A percentile compares a stretch with the other conserved stretches of the same genome.
phyloP scores from a whole-genome alignment of 306 rosid genomes.

The Quercus berberidifolia region DNA sequence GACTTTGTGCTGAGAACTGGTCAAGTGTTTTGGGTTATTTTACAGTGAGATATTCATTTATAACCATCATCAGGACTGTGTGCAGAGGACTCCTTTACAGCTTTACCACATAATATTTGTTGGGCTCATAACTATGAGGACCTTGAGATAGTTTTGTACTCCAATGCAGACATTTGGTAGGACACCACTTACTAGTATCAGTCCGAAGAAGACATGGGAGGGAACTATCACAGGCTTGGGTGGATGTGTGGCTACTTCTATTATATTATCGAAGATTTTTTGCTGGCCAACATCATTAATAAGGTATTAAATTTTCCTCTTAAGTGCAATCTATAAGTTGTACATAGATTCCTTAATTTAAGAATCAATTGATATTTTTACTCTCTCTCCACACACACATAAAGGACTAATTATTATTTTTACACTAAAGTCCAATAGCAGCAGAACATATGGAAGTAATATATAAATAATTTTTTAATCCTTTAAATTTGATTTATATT shows the following conservation, averaged over 20 bases:
- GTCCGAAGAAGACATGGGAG: conserved; percentile 99
- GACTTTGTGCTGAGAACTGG: not conserved
- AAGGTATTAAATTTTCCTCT: conserved; percentile 46
- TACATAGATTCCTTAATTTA: not conserved
- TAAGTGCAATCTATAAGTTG: not conserved
- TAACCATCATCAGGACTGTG: not conserved
- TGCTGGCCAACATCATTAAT: conserved; percentile 78
- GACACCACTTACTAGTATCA: conserved; percentile 82
- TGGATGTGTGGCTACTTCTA: conserved; percentile 82
- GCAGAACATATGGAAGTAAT: not conserved
- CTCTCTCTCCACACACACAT: not conserved
- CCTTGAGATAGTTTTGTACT: conserved; percentile 21
- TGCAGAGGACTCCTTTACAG: not conserved
- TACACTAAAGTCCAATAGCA: not conserved
- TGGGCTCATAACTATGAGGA: not conserved
- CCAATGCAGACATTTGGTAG: conserved; percentile 77
- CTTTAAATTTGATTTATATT: not conserved
- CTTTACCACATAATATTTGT: not conserved
- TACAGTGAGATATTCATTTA: not conserved
- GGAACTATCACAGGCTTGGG: conserved; percentile 89
- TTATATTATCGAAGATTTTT: conserved; percentile 58
- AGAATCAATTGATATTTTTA: not conserved
- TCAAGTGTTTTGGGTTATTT: not conserved
- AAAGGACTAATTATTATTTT: not conserved
- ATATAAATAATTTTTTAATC: not conserved